Evolutionary conservation across 169 alveolate genomes (phyloP).

Genomic region (Neospora caninum): DNA sequence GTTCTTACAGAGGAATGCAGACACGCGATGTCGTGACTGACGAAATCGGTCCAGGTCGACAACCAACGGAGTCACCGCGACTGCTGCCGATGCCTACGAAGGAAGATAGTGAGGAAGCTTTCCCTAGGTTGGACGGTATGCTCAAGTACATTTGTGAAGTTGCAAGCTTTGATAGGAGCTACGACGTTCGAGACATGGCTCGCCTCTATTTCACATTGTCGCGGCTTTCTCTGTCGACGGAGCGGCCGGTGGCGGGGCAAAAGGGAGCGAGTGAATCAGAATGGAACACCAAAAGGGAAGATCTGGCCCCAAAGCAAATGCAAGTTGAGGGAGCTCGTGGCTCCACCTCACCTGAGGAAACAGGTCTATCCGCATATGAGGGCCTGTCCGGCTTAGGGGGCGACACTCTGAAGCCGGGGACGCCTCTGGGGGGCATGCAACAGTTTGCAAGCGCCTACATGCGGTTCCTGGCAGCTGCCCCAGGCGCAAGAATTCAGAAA

Average conservation of each 20-base stretch:
- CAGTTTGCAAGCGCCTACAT: not conserved
- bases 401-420: not conserved
- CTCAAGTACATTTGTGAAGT: constrained; percentile 39
- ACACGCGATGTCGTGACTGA: not conserved
- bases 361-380: not conserved
- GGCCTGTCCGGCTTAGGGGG: not conserved
- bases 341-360: too few species aligned
- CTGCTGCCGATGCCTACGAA: constrained; percentile 29
- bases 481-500: not conserved
- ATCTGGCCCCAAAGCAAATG: not conserved
- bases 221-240: not conserved
- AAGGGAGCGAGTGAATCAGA: not conserved
- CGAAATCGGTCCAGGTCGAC: not conserved
- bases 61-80: not conserved
- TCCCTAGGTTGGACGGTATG: constrained; percentile 33
- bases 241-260: not conserved
- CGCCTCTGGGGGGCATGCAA: constrained; percentile 3
- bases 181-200: constrained; percentile 67
- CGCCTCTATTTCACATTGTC: constrained; percentile 22
- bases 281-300: not conserved
- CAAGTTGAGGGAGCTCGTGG: not conserved
- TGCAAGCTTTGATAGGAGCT: constrained; percentile 54
- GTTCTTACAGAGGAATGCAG: not conserved
- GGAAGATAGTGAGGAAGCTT: constrained; percentile 52
- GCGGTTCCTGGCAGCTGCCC: not conserved